Conservation (phyloP, 2,329 filamentous ascomycete species). For the Teratosphaeriaceae sp. region DNA sequence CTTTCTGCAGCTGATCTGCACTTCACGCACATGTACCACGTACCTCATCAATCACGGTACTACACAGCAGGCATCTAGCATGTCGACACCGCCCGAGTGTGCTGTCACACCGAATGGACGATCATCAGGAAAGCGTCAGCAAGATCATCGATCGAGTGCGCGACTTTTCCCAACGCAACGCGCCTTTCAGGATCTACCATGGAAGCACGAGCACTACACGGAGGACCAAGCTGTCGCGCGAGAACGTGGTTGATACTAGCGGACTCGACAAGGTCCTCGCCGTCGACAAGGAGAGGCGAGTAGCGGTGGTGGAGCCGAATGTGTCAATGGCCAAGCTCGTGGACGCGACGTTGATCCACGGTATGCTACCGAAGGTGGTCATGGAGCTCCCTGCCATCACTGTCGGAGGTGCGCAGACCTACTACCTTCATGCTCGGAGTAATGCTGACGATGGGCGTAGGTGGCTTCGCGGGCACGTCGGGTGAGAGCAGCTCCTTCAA, state of each 20-base stretch:
- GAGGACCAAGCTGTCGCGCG: conserved; percentile 33
- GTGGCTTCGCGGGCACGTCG: conserved; percentile 58
- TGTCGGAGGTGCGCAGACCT: too few relatives aligned
- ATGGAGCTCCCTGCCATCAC: conserved; percentile 69
- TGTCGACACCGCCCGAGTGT: too few relatives aligned
- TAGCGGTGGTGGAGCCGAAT: conserved; percentile 57
- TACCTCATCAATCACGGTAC: too few relatives aligned
- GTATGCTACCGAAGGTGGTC: conserved; percentile 57
- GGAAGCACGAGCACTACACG: conserved; percentile 45
- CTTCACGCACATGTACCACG: too few relatives aligned
- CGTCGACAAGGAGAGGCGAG: conserved; percentile 37
- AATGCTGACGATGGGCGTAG: too few relatives aligned
- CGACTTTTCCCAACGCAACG: conserved; percentile 40
- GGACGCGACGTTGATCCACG: conserved; percentile 47
- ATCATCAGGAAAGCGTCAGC: conserved; percentile 31
- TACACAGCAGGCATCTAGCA: too few relatives aligned
- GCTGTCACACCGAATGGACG: conserved; percentile 22
- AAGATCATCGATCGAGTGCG: conserved; percentile 35
- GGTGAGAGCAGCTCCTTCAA: conserved; percentile 62
- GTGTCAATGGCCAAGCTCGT: conserved; percentile 62
- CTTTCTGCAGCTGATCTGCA: too few relatives aligned
- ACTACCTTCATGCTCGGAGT: too few relatives aligned
- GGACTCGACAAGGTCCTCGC: conserved; percentile 41
- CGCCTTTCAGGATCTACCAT: conserved; percentile 51
- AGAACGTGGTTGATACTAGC: conserved; percentile 43